phyloP scores from a whole-genome alignment of 139 green algal species.

The Auxenochlorella pyrenoidosa region DNA sequence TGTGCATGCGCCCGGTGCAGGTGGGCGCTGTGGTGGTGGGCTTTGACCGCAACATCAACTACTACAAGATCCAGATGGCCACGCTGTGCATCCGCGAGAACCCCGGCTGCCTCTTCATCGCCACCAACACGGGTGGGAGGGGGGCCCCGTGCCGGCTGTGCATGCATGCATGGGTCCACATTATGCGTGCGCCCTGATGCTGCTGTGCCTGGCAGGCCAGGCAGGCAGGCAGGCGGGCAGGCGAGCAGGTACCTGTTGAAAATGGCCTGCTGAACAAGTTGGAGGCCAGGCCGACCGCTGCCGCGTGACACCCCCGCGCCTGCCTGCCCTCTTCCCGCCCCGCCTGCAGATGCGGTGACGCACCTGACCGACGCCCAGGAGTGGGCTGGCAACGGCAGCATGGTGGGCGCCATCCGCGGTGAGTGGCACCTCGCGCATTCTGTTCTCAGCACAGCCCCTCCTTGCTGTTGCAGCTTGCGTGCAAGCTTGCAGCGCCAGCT shows the following conservation, averaged over 20 bases:
- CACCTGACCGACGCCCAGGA: slow-evolving; percentile 98
- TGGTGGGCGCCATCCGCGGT: slow-evolving; percentile 96
- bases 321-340: not conserved
- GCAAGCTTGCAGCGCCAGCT: not conserved
- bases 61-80: slow-evolving; percentile 96
- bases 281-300: too few relatives aligned
- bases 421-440: not conserved
- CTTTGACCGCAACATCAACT: slow-evolving; percentile 99
- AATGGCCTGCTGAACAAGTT: too few relatives aligned
- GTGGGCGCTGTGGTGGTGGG: slow-evolving; percentile 97
- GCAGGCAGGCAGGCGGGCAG: not conserved
- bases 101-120: slow-evolving; percentile 98
- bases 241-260: too few relatives aligned
- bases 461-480: too few relatives aligned
- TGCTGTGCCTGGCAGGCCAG: not conserved
- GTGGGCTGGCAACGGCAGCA: slow-evolving; percentile 96
- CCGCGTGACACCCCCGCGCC: not conserved
- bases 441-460: not conserved
- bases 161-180: not conserved
- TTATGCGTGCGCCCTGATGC: too few relatives aligned
- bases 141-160: not conserved
- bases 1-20: slow-evolving; percentile 44
- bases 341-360: slow-evolving; percentile 89
- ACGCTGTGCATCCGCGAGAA: slow-evolving; percentile 99
- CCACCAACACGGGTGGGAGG: slow-evolving; percentile 88